Evolutionary conservation across 2,329 filamentous ascomycete genomes (phyloP).

Genomic region (Mycogone perniciosa): DNA sequence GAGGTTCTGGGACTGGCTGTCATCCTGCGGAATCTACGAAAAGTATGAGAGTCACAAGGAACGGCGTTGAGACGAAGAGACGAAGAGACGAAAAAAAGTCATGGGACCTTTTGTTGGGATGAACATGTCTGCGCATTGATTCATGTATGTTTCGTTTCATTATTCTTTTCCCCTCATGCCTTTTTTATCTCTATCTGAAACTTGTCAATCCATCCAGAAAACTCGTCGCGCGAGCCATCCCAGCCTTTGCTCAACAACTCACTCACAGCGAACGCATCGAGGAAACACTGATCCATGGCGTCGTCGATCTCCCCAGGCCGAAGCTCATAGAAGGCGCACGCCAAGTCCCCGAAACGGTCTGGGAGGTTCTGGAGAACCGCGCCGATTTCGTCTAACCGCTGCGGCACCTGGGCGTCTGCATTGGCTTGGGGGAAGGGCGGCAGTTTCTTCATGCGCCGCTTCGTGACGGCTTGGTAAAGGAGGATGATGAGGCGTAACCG

Average conservation of each 20-base stretch:
- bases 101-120: neutral
- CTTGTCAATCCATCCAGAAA: conserved; percentile 66
- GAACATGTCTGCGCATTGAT: neutral
- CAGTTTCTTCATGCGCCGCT: conserved; percentile 60
- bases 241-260: conserved; percentile 54
- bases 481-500: conserved; percentile 61
- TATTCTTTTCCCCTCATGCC: conserved; percentile 3
- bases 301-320: conserved; percentile 52
- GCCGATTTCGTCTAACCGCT: conserved; percentile 51
- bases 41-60: too few species aligned
- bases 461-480: conserved; percentile 63
- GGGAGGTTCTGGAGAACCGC: conserved; percentile 53
- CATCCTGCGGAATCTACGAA: neutral
- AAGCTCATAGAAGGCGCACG: conserved; percentile 65
- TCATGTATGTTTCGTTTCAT: neutral
- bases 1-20: neutral
- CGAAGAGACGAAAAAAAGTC: neutral
- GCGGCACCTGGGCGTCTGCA: conserved; percentile 26
- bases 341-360: conserved; percentile 63
- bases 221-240: conserved; percentile 64
- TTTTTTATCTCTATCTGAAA: conserved; percentile 50
- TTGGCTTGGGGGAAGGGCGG: conserved; percentile 35
- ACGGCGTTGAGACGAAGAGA: neutral
- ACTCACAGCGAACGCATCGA: conserved; percentile 50
- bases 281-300: conserved; percentile 53